phyloP scores from a whole-genome alignment of 1,284 basidiomycete genomes.

The Fomes fomentarius region DNA sequence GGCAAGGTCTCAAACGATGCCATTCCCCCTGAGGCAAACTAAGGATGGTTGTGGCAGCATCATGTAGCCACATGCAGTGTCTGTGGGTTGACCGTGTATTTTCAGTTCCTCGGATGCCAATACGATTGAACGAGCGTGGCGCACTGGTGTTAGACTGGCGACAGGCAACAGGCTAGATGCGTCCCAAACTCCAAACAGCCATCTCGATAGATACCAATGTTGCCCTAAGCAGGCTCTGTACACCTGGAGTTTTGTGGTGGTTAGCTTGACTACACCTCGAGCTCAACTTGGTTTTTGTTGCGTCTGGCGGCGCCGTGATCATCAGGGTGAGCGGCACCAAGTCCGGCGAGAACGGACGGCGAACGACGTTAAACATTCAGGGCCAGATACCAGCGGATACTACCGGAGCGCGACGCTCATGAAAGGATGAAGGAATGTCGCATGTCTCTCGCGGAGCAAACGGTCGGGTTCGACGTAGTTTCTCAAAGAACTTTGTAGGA shows the following conservation, averaged over 20 bases:
- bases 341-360: neutral
- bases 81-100: neutral
- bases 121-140: neutral
- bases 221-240: neutral
- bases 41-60: neutral
- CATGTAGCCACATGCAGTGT: neutral
- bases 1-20: no score
- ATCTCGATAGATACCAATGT: neutral
- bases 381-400: no score
- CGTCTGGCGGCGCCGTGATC: neutral
- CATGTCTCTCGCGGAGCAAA: neutral
- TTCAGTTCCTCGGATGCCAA: neutral
- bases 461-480: no score
- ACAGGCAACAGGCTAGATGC: neutral
- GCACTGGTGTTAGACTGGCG: neutral
- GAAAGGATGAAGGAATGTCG: neutral
- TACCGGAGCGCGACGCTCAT: neutral
- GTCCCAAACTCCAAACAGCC: neutral
- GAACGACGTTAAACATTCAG: no score
- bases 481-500: neutral
- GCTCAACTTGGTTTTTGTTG: neutral
- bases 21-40: no score
- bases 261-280: neutral
- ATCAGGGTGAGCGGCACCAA: constrained; percentile 6
- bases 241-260: neutral